These are phyloP conservation scores for Odontarrhena argentea DNA, from an alignment of 345 rosid species.

Conservation along the genomic window DNA sequence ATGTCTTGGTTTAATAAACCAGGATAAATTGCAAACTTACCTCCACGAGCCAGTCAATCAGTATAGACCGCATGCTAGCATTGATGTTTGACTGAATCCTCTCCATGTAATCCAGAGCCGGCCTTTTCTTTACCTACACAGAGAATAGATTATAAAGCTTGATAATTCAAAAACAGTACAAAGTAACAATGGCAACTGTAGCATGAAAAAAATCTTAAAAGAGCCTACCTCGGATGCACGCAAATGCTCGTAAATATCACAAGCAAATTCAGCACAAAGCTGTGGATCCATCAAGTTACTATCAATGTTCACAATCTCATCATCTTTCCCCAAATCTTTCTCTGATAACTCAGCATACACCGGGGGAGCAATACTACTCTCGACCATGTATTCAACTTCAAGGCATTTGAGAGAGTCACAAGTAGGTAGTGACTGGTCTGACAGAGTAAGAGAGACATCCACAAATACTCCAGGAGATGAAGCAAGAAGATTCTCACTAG, in stretches of 20 bases:
- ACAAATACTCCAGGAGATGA: conserved; percentile 40
- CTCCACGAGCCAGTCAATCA: conserved; percentile 61
- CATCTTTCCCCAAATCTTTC: conserved; percentile 17
- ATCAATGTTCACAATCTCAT: conserved; percentile 35
- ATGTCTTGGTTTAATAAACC: not conserved
- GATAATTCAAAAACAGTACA: conserved; percentile 21
- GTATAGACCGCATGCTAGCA: conserved; percentile 51
- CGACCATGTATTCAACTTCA: conserved; percentile 65
- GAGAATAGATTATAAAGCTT: not conserved
- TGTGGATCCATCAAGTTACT: conserved; percentile 44
- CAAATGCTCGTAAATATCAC: conserved; percentile 46
- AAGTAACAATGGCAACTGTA: not conserved
- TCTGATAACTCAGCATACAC: conserved; percentile 37
- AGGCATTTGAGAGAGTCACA: conserved; percentile 71
- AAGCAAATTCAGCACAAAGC: conserved; percentile 44
- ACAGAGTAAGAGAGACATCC: conserved; percentile 55
- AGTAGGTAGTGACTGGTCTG: conserved; percentile 56
- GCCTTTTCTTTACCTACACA: conserved; percentile 46
- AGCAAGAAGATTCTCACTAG: conserved; percentile 8
- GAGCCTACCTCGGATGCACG: conserved; percentile 46
- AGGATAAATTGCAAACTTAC: conserved; percentile 37
- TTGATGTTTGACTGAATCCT: conserved; percentile 45
- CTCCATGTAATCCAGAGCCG: conserved; percentile 51
- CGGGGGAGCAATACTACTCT: conserved; percentile 60
- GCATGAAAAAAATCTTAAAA: not conserved